Evolutionary conservation across 2,329 filamentous ascomycete species (phyloP), one percentile per base, ranked within the genome.

Genomic region (Epichloe festucae): DNA sequence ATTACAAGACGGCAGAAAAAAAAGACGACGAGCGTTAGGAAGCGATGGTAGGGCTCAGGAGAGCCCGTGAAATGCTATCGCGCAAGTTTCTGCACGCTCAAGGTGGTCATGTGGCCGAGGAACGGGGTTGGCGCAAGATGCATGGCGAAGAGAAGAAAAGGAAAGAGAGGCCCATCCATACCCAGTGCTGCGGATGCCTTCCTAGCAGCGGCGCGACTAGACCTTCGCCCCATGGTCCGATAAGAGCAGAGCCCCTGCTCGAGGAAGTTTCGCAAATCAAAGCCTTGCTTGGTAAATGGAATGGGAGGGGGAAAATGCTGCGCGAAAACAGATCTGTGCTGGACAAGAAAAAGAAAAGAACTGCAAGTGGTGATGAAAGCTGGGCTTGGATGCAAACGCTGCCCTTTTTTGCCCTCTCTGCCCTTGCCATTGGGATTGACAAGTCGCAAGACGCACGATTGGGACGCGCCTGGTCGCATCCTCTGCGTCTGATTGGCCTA

Each of bases 161-260:
- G 42, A 46, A 36, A 27, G 6, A 48, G 52, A 38, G 23, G 48
- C 52, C 67, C 73, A 63, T 68, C 67, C 73, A 62, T 68, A 77
- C 74, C 74, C 58, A 77, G 65, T 56, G 74, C 74, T 56, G 73
- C 74, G 55, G 74, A 72, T 54, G 74, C 74, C 62, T 72, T 73
- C 65, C 73, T 76, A 45, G 74, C 74, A 55, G 74, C 74, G 57
- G 74, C 73, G 65, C 74, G 73, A 55, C 74, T 74, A 57, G 74
- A 75, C 63, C 74, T 68, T 64, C 72, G 71, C 56, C 73, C 72
- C 53, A 54, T 54, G 38, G 31, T 44, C 34, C 41, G 14, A 42
- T 50, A 36, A 31, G 39, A 52, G 34, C 41, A 14, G 44, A 23
- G 40, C 38, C 15, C 43, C 19, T 15, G 8, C 17, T 40, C 3